Evolutionary conservation across 2,329 filamentous ascomycete genomes (phyloP).

Genomic region (Aschersonia sp.): DNA sequence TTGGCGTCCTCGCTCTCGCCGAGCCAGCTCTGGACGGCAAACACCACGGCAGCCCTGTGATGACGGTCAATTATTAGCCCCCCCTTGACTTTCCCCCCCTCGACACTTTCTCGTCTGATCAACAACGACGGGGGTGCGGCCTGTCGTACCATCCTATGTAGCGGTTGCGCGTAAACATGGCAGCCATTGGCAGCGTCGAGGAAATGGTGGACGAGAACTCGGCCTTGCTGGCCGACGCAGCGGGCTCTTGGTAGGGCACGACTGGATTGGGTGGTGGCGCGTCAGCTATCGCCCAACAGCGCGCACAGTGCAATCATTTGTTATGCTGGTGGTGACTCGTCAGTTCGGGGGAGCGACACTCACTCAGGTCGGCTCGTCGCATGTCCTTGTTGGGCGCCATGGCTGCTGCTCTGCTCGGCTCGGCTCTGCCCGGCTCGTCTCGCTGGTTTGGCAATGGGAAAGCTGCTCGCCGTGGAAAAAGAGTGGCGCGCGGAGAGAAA

Average conservation of each 20-base stretch:
- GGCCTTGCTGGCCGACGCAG: slow-evolving; percentile 42
- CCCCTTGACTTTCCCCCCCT: background rate
- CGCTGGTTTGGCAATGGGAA: background rate
- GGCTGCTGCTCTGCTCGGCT: slow-evolving; percentile 2
- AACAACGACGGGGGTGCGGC: background rate
- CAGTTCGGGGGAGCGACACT: background rate
- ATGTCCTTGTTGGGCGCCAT: slow-evolving; percentile 30
- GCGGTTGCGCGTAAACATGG: slow-evolving; percentile 86
- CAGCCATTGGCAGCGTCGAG: slow-evolving; percentile 86
- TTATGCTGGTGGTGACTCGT: background rate
- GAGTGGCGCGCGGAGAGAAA: no score
- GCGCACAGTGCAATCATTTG: no score
- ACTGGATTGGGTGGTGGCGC: slow-evolving; percentile 32
- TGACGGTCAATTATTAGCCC: slow-evolving; percentile 3
- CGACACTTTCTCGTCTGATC: background rate
- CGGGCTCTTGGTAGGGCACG: slow-evolving; percentile 74
- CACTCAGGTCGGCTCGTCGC: slow-evolving; percentile 28
- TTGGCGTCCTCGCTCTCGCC: slow-evolving; percentile 55
- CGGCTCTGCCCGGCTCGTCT: background rate
- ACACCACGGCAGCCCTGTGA: slow-evolving; percentile 54
- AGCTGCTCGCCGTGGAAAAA: no score
- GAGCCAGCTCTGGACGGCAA: slow-evolving; percentile 63
- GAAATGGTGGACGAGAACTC: slow-evolving; percentile 59
- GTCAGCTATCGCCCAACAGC: background rate
- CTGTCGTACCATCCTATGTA: slow-evolving; percentile 47